Percentiles rank a stretch among this genome's conserved stretches.
Conservation (phyloP, 352 stramenopile genomes). For the Pelagophyceae sp. region DNA sequence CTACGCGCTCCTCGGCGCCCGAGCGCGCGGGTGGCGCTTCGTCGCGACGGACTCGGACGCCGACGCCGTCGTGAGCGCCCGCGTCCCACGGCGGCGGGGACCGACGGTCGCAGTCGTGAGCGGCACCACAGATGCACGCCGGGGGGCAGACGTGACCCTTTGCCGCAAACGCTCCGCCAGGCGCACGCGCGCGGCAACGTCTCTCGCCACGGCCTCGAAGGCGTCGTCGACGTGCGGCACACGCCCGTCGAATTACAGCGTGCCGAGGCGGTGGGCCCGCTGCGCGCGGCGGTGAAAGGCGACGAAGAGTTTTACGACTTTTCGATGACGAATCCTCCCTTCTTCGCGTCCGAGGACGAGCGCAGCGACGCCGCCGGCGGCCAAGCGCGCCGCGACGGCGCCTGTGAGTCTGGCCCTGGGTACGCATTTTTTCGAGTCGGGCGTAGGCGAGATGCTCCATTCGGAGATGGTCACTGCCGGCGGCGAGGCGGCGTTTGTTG, state of each 20-base stretch:
- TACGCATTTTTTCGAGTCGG: no score
- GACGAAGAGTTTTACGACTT: neutral
- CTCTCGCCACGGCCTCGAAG: neutral
- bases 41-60: conserved; percentile 1
- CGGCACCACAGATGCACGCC: neutral
- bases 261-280: neutral
- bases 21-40: conserved; percentile 6
- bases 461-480: neutral
- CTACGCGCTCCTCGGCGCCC: conserved; percentile 19
- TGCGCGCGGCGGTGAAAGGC: neutral
- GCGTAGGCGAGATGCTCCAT: neutral
- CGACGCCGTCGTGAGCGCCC: neutral
- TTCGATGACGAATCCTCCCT: neutral
- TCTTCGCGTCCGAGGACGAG: neutral
- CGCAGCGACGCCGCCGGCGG: neutral
- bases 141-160: no score
- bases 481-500: neutral
- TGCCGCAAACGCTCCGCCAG: no score
- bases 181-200: neutral
- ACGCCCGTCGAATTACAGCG: neutral
- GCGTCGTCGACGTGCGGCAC: neutral
- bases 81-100: neutral
- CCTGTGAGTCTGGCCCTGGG: neutral
- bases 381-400: neutral
- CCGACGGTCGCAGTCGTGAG: neutral